Conservation (phyloP, 1,139 yeast genomes). For the Taphrina populina region DNA sequence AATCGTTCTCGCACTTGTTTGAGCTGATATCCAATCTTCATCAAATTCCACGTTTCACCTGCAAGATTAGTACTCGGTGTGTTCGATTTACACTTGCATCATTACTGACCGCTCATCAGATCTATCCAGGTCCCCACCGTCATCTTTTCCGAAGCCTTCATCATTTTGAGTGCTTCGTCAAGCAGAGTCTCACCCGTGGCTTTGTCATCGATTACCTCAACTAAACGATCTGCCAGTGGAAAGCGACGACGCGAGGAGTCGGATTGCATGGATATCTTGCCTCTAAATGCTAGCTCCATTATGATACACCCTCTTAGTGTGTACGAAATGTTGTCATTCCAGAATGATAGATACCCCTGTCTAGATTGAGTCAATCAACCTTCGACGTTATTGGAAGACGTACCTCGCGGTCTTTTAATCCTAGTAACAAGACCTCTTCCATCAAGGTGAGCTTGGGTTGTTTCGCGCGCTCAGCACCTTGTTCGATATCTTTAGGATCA, state of each 20-base stretch:
- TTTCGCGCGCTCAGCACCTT: conserved; percentile 52
- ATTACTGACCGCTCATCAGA: conserved; percentile 62
- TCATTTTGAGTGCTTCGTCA: conserved; percentile 87
- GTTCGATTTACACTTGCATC: background rate
- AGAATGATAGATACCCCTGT: conserved; percentile 82
- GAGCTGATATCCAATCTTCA: conserved; percentile 90
- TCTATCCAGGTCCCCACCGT: conserved; percentile 93
- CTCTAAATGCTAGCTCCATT: conserved; percentile 87
- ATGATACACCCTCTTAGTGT: conserved; percentile 93
- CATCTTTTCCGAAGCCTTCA: conserved; percentile 80
- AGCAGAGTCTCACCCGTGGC: conserved; percentile 93
- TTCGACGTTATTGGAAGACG: background rate
- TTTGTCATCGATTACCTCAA: conserved; percentile 80
- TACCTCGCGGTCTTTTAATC: conserved; percentile 81
- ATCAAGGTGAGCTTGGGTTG: conserved; percentile 79
- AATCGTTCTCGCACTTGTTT: conserved; percentile 95
- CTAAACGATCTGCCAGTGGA: conserved; percentile 79
- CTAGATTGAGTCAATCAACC: background rate
- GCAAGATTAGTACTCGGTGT: background rate
- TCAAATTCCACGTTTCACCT: conserved; percentile 89
- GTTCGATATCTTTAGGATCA: conserved; percentile 70
- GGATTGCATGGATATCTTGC: conserved; percentile 80
- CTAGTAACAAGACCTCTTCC: conserved; percentile 93
- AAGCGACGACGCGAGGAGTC: conserved; percentile 92
- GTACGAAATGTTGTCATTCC: conserved; percentile 97